phyloP scores from a whole-genome alignment of 352 stramenopile genomes.

The Globisporangium echinulatum region DNA sequence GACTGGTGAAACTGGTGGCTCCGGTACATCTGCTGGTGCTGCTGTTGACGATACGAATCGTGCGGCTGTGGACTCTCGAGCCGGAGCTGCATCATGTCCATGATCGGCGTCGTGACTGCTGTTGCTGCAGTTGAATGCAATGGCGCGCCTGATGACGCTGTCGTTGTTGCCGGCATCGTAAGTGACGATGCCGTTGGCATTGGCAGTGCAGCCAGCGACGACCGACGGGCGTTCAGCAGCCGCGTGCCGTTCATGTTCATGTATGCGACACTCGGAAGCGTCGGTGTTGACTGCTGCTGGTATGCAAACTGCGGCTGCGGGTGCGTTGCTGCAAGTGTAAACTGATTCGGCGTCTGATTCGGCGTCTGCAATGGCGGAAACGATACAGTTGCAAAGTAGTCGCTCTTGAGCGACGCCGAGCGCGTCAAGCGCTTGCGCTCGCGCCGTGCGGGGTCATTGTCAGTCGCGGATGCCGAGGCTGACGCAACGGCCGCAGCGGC shows the following conservation, averaged over 20 bases:
- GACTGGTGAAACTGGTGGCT: too few relatives aligned
- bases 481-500: neutral
- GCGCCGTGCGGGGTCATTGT: conserved; percentile 37
- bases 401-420: conserved; percentile 65
- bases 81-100: conserved; percentile 68
- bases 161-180: neutral
- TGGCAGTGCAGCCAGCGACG: conserved; percentile 41
- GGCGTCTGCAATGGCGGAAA: conserved; percentile 23
- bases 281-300: conserved; percentile 24
- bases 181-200: conserved; percentile 32
- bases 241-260: conserved; percentile 14
- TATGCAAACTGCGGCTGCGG: conserved; percentile 13
- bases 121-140: neutral
- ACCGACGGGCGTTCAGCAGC: conserved; percentile 31
- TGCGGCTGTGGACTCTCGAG: conserved; percentile 35
- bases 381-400: conserved; percentile 58
- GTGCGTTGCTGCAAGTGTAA: conserved; percentile 13
- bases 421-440: conserved; percentile 66
- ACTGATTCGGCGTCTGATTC: neutral
- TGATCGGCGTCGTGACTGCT: conserved; percentile 53
- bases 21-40: too few relatives aligned
- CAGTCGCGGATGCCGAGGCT: conserved; percentile 1
- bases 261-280: conserved; percentile 29
- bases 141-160: neutral
- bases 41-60: conserved; percentile 4